Evolutionary conservation across 176 grass and related monocot species (phyloP), one percentile per base, ranked within the genome.

Genomic region (Alloteropsis semialata): DNA sequence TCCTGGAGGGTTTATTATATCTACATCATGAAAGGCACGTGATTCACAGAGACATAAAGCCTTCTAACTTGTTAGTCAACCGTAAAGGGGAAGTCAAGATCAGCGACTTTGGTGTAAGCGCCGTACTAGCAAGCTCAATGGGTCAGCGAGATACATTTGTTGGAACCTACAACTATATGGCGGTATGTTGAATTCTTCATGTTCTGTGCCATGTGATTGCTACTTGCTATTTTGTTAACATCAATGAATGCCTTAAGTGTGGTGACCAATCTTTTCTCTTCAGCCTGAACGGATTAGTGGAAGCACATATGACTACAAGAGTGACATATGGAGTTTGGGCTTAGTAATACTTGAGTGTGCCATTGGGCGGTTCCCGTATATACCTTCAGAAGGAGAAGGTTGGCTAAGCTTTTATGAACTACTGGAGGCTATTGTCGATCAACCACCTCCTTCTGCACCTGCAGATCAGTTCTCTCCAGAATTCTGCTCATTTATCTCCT

Each of bases 1-100:
- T 98, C 57, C 86, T 98, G 89, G 92, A 91, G 89, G 96, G 96
- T 76, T 77, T 98, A 59, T 90, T 95, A 10, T 94, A 95, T 68
- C 90, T 98, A 79, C 96, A 98, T 89, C 96, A 95, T 79, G 87
- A 95, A 84, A 98, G 96, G 58, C 96, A 95, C n/a, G 92, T 98
- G 37, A 98, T 98, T 82, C 92, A 98, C 81, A 95, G 96, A 60
- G 96, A 98, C 68, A 95, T 98, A 90, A 98, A 98, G 58, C 96
- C 96, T 66, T 95, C 96, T 46, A 98, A 98, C 89, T 78, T 98
- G 82, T 92, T 98, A 85, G 92, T 98, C 10, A 95, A 95, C 83
- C 91, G 79, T 72, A 93, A 95, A 87, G 96, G 96, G 67, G 96
- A 98, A 82, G 91, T 98, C 43, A 95, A 98, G 87, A 95, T 95